Conservation (phyloP, 2,329 filamentous ascomycete genomes). For the Diplodia scrobiculata region DNA sequence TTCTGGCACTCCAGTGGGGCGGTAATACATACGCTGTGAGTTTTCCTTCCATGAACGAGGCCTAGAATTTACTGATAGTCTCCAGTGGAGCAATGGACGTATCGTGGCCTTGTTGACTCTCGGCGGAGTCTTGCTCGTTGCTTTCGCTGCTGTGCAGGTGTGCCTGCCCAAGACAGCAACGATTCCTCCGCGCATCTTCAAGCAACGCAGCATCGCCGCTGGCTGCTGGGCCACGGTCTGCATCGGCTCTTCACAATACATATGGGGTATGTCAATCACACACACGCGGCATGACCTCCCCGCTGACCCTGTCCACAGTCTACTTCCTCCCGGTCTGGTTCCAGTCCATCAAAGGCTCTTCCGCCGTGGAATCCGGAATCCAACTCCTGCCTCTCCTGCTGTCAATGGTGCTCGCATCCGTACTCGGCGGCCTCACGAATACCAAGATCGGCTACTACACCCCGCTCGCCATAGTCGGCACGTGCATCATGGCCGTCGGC, state of each 20-base stretch:
- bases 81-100: background rate
- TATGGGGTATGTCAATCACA: background rate
- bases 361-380: constrained; percentile 46
- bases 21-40: constrained; percentile 32
- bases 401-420: constrained; percentile 37
- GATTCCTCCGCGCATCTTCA: constrained; percentile 43
- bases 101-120: constrained; percentile 4
- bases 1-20: constrained; percentile 45
- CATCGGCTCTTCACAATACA: constrained; percentile 32
- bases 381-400: constrained; percentile 40
- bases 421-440: constrained; percentile 40
- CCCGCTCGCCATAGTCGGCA: constrained; percentile 45
- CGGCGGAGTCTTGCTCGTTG: constrained; percentile 7
- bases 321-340: constrained; percentile 50
- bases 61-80: background rate
- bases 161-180: constrained; percentile 40
- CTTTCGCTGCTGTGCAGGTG: constrained; percentile 41
- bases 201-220: constrained; percentile 39
- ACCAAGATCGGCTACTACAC: constrained; percentile 48
- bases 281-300: background rate
- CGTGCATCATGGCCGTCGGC: constrained; percentile 37
- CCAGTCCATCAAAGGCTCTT: constrained; percentile 48
- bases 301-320: constrained; percentile 32
- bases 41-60: background rate
- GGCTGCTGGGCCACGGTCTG: constrained; percentile 37